Evolutionary conservation across 352 stramenopile genomes (phyloP).

Genomic region (Aphanomyces stellatus): DNA sequence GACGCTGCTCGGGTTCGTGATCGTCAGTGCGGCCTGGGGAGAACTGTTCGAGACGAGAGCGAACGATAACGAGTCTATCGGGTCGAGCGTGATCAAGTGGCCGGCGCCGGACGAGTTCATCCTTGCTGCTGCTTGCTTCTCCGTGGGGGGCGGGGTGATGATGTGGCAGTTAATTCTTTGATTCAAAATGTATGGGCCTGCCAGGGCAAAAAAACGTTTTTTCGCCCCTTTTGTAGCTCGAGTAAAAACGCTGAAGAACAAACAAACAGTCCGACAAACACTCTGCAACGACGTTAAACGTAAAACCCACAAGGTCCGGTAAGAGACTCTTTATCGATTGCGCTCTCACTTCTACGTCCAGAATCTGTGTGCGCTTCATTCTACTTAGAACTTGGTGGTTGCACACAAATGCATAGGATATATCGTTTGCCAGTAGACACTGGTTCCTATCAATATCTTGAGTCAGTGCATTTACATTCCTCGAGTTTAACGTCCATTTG

Average conservation of each 20-base stretch:
- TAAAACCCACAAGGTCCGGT: no score
- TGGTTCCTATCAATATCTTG: no score
- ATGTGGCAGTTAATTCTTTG: background rate
- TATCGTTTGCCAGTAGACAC: no score
- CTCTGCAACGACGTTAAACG: background rate
- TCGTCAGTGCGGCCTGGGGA: conserved; percentile 71
- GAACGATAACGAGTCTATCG: conserved; percentile 74
- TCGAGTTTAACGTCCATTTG: no score
- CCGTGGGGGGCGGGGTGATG: background rate
- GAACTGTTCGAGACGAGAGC: conserved; percentile 47
- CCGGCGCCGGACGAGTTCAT: conserved; percentile 3
- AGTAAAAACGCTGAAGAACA: background rate
- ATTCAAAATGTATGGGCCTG: no score
- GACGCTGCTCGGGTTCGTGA: conserved; percentile 70
- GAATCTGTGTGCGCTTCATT: no score
- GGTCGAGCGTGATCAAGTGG: conserved; percentile 36
- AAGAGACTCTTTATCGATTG: no score
- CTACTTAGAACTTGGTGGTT: no score
- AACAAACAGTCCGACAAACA: background rate
- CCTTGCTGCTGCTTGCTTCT: background rate
- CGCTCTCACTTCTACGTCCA: no score
- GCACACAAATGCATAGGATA: no score
- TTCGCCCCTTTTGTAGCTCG: no score
- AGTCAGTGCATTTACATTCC: no score
- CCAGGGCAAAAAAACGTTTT: conserved; percentile 1